Conservation (phyloP, 2,329 filamentous ascomycete species). For the Alternaria metachromatica region DNA sequence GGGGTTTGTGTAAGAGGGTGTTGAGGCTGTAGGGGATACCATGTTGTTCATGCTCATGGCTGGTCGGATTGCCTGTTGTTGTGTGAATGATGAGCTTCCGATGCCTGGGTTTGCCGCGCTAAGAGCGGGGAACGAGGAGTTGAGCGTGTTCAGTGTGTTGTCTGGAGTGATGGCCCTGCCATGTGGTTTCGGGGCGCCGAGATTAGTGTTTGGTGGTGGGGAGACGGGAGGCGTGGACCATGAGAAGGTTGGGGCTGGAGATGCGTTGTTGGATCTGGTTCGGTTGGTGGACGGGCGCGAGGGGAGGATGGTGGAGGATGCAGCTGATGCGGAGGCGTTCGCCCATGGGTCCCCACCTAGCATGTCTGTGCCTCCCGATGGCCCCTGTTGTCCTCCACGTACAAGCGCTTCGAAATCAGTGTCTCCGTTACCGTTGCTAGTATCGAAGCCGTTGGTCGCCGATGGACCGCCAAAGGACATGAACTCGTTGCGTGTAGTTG, state of each 20-base stretch:
- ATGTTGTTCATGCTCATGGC: conserved; percentile 45
- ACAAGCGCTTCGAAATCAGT: conserved; percentile 90
- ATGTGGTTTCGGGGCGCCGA: conserved; percentile 32
- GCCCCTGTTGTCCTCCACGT: conserved; percentile 68
- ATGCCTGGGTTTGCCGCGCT: conserved; percentile 45
- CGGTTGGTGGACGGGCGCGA: conserved; percentile 38
- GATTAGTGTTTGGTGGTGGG: conserved; percentile 40
- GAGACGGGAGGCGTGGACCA: conserved; percentile 53
- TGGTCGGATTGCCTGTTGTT: conserved; percentile 48
- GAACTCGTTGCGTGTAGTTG: conserved; percentile 68
- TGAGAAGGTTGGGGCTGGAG: conserved; percentile 52
- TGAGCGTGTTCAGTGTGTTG: conserved; percentile 52
- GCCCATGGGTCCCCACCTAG: conserved; percentile 54
- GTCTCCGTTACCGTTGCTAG: conserved; percentile 63
- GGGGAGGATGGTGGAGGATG: conserved; percentile 41
- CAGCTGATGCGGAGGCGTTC: conserved; percentile 41
- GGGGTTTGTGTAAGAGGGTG: conserved; percentile 30
- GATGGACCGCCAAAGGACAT: conserved; percentile 67
- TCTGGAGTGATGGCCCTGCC: conserved; percentile 61
- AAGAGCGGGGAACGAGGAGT: conserved; percentile 46
- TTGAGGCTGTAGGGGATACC: conserved; percentile 29
- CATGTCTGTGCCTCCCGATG: conserved; percentile 47
- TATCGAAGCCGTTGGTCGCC: conserved; percentile 64
- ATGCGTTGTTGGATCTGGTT: conserved; percentile 33
- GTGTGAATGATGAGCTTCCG: conserved; percentile 43